Base-by-base conservation (phyloP, 768 basidiomycete genomes). In the Ramaria sp. region DNA sequence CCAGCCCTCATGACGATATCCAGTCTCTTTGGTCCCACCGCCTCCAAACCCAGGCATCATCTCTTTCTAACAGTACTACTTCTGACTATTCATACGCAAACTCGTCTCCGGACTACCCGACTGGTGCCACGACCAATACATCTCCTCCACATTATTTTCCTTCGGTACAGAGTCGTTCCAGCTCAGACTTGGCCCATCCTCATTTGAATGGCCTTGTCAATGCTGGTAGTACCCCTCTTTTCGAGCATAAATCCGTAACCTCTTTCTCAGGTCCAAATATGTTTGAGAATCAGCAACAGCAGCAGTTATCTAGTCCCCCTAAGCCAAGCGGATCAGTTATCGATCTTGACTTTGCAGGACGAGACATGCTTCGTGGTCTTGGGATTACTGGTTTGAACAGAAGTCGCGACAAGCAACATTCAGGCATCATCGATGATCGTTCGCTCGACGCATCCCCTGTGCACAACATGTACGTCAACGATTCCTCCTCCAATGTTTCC, bases 31-130 rank as follows among this genome's bases (percentile, higher is more conserved):
- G 48, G 45, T 37, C 48, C 22, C 48, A 47, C n/a, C 45, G 19
- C 37, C 55, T 30, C 42, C 53, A 54, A 34, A 20, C 41, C 20
- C 11, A 46, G 2, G 20, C 34, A 22, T 39, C 51, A 12, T 37
- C 37, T 19, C 37, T 50, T n/a, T 47, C 45, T 34, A 34, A 78
- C 79, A 53, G 78, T 77, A 52, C 66, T 76, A 15, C 81, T 83
- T 63, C 82, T 85, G 61, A 65, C 75, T 53, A 86, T 77, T 39
- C 51, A 27, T 58, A 51, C n/a, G 51, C 76, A 66, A 64, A 78
- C 45, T 72, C 77, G 60, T 70, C 76, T 45, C 71, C 78, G 61
- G 84, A 86, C 49, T 67, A 69, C 41, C 63, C 63, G 42, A 60
- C 63, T 48, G 60, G 59, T 51, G 70, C 62, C 58, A 45, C 13